phyloP scores from a whole-genome alignment of 495 filamentous ascomycete genomes.

The Amphirosellinia nigrospora region DNA sequence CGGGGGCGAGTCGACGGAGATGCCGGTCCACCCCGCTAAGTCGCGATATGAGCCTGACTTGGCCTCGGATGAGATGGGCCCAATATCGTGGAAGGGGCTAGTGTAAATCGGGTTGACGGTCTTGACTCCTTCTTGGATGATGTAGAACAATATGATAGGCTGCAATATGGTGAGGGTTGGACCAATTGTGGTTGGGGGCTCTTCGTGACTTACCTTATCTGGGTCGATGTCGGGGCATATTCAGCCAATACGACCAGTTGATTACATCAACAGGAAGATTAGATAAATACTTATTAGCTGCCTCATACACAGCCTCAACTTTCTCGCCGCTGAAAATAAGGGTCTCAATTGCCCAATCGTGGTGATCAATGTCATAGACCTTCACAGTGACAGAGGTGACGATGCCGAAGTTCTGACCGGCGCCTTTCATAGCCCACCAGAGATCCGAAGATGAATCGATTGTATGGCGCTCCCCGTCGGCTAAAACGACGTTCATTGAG shows the following conservation, averaged over 20 bases:
- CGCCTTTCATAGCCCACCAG: conserved; percentile 64
- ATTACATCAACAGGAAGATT: conserved; percentile 49
- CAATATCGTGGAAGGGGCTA: conserved; percentile 51
- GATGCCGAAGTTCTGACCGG: conserved; percentile 69
- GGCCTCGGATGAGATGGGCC: conserved; percentile 45
- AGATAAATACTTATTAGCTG: conserved; percentile 51
- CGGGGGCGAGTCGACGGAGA: conserved; percentile 41
- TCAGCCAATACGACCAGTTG: conserved; percentile 60
- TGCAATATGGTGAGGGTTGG: conserved; percentile 23
- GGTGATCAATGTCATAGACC: conserved; percentile 48
- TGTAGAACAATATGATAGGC: conserved; percentile 57
- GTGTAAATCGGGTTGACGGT: conserved; percentile 50
- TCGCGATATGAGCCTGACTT: conserved; percentile 50
- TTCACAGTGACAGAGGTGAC: conserved; percentile 56
- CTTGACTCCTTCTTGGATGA: conserved; percentile 58
- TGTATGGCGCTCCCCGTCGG: conserved; percentile 56
- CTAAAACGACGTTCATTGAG: conserved; percentile 60
- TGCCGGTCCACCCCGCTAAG: conserved; percentile 51
- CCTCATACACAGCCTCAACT: conserved; percentile 55
- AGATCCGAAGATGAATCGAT: conserved; percentile 52
- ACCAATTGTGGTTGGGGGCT: neutral
- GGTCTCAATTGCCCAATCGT: conserved; percentile 51
- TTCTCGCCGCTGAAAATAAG: conserved; percentile 56
- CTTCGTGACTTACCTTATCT: conserved; percentile 38
- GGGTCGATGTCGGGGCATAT: conserved; percentile 47